Percentiles rank a stretch among this genome's conserved stretches.
phyloP scores from a whole-genome alignment of 352 stramenopile species.

The Plasmopara viticola region DNA sequence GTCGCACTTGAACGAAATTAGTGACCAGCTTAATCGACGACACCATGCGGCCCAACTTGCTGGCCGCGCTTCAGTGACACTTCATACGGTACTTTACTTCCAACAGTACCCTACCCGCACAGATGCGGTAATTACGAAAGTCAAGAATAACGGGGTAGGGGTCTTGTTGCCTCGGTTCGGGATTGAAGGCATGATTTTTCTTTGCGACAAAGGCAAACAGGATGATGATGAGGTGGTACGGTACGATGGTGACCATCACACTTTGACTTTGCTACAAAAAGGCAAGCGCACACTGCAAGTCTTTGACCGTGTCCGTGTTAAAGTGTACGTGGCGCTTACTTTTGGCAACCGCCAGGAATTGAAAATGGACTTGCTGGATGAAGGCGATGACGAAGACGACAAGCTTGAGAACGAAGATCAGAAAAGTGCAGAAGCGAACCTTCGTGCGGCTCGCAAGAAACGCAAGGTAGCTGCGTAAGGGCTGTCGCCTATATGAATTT shows the following conservation, averaged over 20 bases:
- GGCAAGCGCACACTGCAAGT: conserved; percentile 53
- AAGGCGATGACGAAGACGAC: conserved; percentile 29
- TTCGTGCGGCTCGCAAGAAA: conserved; percentile 26
- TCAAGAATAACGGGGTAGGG: conserved; percentile 91
- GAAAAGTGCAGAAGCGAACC: conserved; percentile 26
- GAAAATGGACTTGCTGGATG: conserved; percentile 69
- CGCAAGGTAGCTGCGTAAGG: conserved; percentile 17
- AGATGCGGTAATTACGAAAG: conserved; percentile 93
- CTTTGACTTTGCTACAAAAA: conserved; percentile 53
- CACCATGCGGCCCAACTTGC: conserved; percentile 95
- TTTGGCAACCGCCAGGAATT: conserved; percentile 81
- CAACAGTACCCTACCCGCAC: conserved; percentile 70
- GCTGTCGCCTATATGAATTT: too few relatives aligned
- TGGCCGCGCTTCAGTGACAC: conserved; percentile 91
- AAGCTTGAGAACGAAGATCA: conserved; percentile 14
- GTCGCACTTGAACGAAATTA: conserved; percentile 92
- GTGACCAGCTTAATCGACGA: conserved; percentile 95
- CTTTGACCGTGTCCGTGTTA: conserved; percentile 75
- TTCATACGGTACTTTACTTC: conserved; percentile 99
- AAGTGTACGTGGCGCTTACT: conserved; percentile 69
- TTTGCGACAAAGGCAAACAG: conserved; percentile 76
- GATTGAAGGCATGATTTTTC: conserved; percentile 95
- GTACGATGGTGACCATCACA: conserved; percentile 49
- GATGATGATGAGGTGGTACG: conserved; percentile 48
- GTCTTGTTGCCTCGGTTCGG: conserved; percentile 98